Evolutionary conservation across 2,329 filamentous ascomycete species (phyloP), one percentile per base, ranked within the genome.

Genomic region (Lasiodiplodia gonubiensis): DNA sequence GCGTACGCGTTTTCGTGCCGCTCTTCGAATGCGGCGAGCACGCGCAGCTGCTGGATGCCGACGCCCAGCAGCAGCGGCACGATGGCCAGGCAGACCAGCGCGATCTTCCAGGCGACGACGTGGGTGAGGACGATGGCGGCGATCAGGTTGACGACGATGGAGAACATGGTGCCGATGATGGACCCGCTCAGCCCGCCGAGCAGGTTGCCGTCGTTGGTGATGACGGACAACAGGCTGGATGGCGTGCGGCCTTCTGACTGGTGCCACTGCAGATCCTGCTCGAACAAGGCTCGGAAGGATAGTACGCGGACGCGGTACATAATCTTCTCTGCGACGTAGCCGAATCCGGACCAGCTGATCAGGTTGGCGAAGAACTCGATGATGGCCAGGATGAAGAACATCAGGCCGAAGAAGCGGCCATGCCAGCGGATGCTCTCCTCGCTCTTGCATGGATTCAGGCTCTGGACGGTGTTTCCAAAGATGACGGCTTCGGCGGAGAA

Each of bases 51-150:
- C 86, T 93, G 87, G 69, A 91, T 85, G 0, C 91, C 90, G 0
- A 89, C 85, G 1, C 88, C 88, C 0, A 93, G 82, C 6, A 92
- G 84, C 11, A 93, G 78, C 0, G 91, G 91, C 0, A 93, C 87
- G 10, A 87, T 83, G 0, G 90, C 85, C 6, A 93, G 81, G 66
- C 89, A 90, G 3, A 93, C 90, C 16, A 93, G 78, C 0, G 90
- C 90, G 69, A 93, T 92, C 73, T 88, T 90, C 91, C 91, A 93
- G 2, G 89, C 89, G 55, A 93, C 82, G 53, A 92, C 86, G 69
- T 91, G 89, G 0, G 90, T 88, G 11, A 93, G 74, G 35, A 90
- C 86, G 66, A 92, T 88, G 1, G 88, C 89, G 0, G 86, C 87
- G 18, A 92, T 70, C 33, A 92, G 86, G 75, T 91, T 92, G 69